phyloP scores from a whole-genome alignment of 1,284 basidiomycete genomes.

The Tilletia caries region DNA sequence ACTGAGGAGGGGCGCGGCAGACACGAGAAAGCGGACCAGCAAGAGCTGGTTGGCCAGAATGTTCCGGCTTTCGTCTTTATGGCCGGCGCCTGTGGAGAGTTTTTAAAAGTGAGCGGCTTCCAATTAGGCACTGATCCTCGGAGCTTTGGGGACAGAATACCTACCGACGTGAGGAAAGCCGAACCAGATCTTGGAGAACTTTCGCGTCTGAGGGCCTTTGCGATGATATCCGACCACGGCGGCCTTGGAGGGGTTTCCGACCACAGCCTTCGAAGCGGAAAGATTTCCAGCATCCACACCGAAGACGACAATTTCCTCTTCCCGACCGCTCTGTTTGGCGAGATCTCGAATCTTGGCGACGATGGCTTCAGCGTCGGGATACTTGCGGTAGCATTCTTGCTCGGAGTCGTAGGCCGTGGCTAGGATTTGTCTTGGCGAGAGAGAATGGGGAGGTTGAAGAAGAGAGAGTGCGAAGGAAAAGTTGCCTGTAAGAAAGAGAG shows the following conservation, averaged over 20 bases:
- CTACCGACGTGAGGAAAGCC: conserved; percentile 94
- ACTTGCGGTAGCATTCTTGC: conserved; percentile 73
- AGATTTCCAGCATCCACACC: conserved; percentile 77
- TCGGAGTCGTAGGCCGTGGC: conserved; percentile 86
- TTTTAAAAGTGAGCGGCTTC: neutral
- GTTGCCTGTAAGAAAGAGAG: conserved; percentile 57
- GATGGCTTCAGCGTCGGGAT: conserved; percentile 70
- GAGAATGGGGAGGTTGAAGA: conserved; percentile 55
- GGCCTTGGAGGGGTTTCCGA: too few species aligned
- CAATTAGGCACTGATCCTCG: neutral
- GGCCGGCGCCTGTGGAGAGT: conserved; percentile 71
- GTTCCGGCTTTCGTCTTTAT: conserved; percentile 90
- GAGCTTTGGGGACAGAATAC: too few species aligned
- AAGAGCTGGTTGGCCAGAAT: conserved; percentile 84
- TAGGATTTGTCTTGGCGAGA: conserved; percentile 67
- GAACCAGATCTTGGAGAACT: conserved; percentile 80
- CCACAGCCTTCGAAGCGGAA: conserved; percentile 60
- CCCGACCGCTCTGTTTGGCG: conserved; percentile 28
- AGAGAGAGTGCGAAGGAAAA: conserved; percentile 86
- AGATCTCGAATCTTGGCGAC: conserved; percentile 56
- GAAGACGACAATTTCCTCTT: conserved; percentile 73
- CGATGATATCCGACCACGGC: too few species aligned
- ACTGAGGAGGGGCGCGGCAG: conserved; percentile 66
- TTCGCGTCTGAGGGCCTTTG: conserved; percentile 54
- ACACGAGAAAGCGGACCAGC: conserved; percentile 78